Evolutionary conservation across 1,284 basidiomycete species (phyloP).

Genomic region (Takashimella tepidaria): DNA sequence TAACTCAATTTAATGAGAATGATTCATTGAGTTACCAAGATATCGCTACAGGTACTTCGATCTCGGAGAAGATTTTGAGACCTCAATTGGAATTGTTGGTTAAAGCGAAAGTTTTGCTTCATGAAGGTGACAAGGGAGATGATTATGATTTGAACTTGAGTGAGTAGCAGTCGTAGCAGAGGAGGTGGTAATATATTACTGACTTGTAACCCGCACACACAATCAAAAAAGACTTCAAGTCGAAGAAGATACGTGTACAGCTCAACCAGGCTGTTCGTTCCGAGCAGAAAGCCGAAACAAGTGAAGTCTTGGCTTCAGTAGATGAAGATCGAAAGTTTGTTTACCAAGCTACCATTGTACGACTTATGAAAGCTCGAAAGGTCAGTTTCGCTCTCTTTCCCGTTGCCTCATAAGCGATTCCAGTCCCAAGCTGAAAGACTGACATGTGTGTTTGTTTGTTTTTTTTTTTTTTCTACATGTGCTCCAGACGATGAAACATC

Average conservation of each 20-base stretch:
- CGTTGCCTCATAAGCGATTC: slow-evolving; percentile 3
- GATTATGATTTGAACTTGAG: slow-evolving; percentile 92
- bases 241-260: slow-evolving; percentile 79
- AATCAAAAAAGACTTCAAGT: slow-evolving; percentile 77
- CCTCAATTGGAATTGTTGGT: slow-evolving; percentile 77
- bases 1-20: slow-evolving; percentile 89
- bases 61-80: slow-evolving; percentile 75
- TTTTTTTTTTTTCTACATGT: no score
- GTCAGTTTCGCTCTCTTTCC: slow-evolving; percentile 22
- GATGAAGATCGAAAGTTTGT: slow-evolving; percentile 97
- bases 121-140: slow-evolving; percentile 61
- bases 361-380: slow-evolving; percentile 95
- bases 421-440: no score
- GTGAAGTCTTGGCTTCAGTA: slow-evolving; percentile 88
- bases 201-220: not conserved
- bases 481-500: slow-evolving; percentile 86
- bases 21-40: slow-evolving; percentile 79
- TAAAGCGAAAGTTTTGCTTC: slow-evolving; percentile 84
- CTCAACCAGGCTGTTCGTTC: slow-evolving; percentile 92
- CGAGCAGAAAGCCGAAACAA: slow-evolving; percentile 86
- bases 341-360: slow-evolving; percentile 95
- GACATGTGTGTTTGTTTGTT: no score
- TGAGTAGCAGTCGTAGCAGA: slow-evolving; percentile 52
- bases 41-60: slow-evolving; percentile 72
- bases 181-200: no score